A percentile compares a stretch with the other conserved stretches of the same genome.
Evolutionary conservation across 1,284 basidiomycete genomes (phyloP).

Genomic region (Tylopilus orsonianus): DNA sequence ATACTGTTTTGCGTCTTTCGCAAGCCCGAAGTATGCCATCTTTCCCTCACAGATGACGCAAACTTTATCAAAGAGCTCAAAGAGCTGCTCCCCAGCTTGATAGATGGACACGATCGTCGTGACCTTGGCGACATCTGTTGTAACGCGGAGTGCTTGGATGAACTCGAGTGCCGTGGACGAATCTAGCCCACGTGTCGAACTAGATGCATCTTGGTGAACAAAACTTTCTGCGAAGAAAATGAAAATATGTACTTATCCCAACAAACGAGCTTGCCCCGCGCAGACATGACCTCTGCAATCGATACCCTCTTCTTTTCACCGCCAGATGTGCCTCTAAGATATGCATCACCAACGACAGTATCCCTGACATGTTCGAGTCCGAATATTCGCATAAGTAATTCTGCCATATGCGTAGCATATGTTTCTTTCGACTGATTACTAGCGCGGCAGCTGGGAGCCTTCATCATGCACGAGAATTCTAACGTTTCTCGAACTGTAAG

Average conservation of each 20-base stretch:
- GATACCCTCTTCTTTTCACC: conserved; percentile 77
- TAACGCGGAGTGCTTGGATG: conserved; percentile 54
- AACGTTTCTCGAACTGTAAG: conserved; percentile 70
- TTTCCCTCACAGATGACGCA: conserved; percentile 67
- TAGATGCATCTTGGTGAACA: conserved; percentile 16
- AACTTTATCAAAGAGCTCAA: conserved; percentile 65
- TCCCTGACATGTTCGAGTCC: conserved; percentile 61
- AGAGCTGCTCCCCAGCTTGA: conserved; percentile 59
- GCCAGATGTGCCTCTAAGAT: conserved; percentile 75
- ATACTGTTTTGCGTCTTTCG: conserved; percentile 57
- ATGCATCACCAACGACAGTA: conserved; percentile 70
- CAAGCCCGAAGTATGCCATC: conserved; percentile 70
- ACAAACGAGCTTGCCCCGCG: conserved; percentile 42
- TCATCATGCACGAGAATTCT: conserved; percentile 58
- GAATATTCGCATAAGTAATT: conserved; percentile 64
- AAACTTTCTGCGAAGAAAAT: not conserved
- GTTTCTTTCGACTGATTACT: conserved; percentile 4
- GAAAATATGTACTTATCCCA: conserved; percentile 48
- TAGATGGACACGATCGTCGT: conserved; percentile 67
- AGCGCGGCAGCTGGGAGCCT: conserved; percentile 42
- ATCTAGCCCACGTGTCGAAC: conserved; percentile 70
- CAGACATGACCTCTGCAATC: conserved; percentile 50
- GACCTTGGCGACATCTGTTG: conserved; percentile 51
- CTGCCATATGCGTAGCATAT: conserved; percentile 46
- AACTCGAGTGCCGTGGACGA: conserved; percentile 69